Percentiles rank a stretch among this genome's conserved stretches.
Conservation (phyloP, 345 rosid species). For the Eucalyptus dawsonii region DNA sequence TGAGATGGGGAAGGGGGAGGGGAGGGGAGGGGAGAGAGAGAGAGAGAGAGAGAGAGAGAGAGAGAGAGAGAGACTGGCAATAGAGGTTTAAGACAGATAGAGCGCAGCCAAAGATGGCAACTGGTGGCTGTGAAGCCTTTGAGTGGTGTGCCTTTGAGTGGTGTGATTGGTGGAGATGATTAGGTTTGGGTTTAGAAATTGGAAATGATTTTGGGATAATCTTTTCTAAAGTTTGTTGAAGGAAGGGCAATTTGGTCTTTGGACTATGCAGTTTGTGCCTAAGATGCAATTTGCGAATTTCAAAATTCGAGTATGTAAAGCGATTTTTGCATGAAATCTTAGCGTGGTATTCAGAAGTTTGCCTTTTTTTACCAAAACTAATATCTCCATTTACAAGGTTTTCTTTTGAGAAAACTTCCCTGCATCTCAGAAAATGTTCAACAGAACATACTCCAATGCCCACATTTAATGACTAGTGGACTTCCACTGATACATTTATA, state of each 20-base stretch:
- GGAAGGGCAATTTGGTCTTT: not conserved
- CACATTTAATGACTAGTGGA: not conserved
- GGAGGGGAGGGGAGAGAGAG: not conserved
- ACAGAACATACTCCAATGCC: not conserved
- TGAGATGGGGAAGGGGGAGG: not conserved
- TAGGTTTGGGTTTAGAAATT: not conserved
- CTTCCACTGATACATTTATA: not conserved
- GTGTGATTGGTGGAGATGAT: not conserved
- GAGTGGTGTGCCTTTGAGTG: not conserved
- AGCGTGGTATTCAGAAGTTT: not conserved
- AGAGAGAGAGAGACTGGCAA: not conserved
- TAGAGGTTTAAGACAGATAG: not conserved
- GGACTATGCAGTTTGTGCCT: not conserved
- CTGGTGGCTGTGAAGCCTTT: not conserved
- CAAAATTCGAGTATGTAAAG: not conserved
- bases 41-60: not conserved
- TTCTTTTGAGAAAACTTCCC: not conserved
- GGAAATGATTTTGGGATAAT: not conserved
- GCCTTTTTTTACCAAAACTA: not conserved
- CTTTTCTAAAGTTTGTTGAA: not conserved
- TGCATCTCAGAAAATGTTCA: not conserved
- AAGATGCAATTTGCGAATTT: not conserved
- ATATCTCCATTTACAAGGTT: not conserved
- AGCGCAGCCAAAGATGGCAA: not conserved
- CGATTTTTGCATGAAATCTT: not conserved